Base-by-base conservation (phyloP, 2,329 filamentous ascomycete genomes). In the Colletotrichum echinochloae region DNA sequence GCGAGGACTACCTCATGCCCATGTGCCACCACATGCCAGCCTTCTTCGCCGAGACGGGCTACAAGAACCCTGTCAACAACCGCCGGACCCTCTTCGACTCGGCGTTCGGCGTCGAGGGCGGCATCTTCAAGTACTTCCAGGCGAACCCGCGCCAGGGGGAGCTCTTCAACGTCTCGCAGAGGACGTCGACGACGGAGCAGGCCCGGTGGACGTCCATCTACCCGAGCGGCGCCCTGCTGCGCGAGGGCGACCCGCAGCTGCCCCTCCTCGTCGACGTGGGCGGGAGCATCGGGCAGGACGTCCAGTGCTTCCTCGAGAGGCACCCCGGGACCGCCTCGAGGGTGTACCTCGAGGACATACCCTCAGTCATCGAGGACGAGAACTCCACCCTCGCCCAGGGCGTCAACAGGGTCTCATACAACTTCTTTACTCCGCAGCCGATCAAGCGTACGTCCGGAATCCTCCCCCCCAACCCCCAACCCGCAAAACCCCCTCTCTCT, bases 391-490 rank as follows among this genome's bases (percentile, higher is more conserved):
- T 20, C 6, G 28, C 23, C 1, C 35, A 46, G 23, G 66, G 52
- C 2, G 39, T 59, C 35, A 52, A 68, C 0, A 68, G 57, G 2
- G 26, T 68, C 20, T 75, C 76, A 6, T 81, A 83, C 69, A 75
- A 81, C 72, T 80, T 83, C 71, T 82, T 82, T 75, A 68, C 77
- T n/a, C 79, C 80, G 0, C 81, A 83, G 72, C 73, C 78, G 0
- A 76, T 80, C 1, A 66, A 77, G n/a, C 35, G 66, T 68, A 65
- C 12, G 60, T 8, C 49, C 41, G n/a, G n/a, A 41, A 35, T 5
- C 30, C 41, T 4, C 41, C 41, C 5, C 26, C 16, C 1, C 26
- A n/a, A n/a, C n/a, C n/a, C n/a, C n/a, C n/a, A n/a, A n/a, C n/a
- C n/a, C n/a, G n/a, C n/a, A n/a, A n/a, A n/a, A n/a, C 20, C 41